Conservation (phyloP, 2,329 filamentous ascomycete genomes). For the Fusarium continuum region DNA sequence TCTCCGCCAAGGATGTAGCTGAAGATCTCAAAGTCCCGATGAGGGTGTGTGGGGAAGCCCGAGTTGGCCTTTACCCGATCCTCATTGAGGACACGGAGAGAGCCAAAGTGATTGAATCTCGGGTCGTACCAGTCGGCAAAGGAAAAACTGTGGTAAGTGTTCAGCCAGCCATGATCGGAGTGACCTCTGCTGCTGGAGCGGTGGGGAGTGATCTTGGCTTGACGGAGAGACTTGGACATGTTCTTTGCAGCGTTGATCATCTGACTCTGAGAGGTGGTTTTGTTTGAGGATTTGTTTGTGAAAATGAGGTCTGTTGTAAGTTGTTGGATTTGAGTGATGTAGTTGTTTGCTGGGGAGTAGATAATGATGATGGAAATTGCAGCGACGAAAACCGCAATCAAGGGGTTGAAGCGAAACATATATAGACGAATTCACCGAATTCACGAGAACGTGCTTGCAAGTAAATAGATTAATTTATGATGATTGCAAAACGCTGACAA, state of each 20-base stretch:
- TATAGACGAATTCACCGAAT: constrained; percentile 46
- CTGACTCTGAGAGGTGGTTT: constrained; percentile 15
- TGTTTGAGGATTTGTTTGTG: constrained; percentile 15
- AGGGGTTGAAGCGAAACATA: constrained; percentile 50
- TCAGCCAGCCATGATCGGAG: constrained; percentile 85
- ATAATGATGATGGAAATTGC: constrained; percentile 51
- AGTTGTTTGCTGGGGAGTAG: constrained; percentile 40
- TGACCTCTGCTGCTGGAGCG: constrained; percentile 78
- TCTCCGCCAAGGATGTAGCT: constrained; percentile 86
- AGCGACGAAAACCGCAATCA: constrained; percentile 50
- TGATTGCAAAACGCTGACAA: constrained; percentile 43
- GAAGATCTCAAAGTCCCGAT: constrained; percentile 91
- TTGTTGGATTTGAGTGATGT: constrained; percentile 36
- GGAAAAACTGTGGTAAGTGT: constrained; percentile 86
- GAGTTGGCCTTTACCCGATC: constrained; percentile 78
- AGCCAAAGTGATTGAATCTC: constrained; percentile 73
- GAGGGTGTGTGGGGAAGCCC: constrained; percentile 86
- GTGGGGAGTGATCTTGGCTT: constrained; percentile 79
- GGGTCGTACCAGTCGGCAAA: constrained; percentile 80
- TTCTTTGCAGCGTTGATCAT: constrained; percentile 53
- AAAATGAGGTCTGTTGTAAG: constrained; percentile 32
- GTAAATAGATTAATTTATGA: constrained; percentile 26
- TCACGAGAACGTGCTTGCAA: constrained; percentile 39
- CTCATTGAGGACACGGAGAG: constrained; percentile 87
- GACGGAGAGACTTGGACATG: constrained; percentile 70